A percentile compares a stretch with the other conserved stretches of the same genome.
phyloP scores from a whole-genome alignment of 768 basidiomycete genomes.

The Lactarius sanguifluus region DNA sequence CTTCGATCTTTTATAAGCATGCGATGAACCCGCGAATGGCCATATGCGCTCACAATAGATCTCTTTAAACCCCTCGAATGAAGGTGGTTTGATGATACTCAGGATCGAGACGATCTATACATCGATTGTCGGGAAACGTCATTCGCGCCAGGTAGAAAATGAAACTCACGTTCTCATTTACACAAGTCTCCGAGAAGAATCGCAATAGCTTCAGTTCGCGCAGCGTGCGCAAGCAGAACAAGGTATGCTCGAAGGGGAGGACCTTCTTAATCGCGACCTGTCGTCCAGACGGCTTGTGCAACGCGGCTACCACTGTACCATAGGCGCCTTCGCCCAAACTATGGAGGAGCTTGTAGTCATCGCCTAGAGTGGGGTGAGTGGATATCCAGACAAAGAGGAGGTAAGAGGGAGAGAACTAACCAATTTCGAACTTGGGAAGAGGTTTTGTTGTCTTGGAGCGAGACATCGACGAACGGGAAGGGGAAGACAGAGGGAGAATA shows the following conservation, averaged over 20 bases:
- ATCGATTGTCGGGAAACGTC: slow-evolving; percentile 7
- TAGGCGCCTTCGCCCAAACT: slow-evolving; percentile 85
- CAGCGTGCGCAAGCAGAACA: slow-evolving; percentile 87
- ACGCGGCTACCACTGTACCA: slow-evolving; percentile 86
- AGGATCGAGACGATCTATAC: slow-evolving; percentile 85
- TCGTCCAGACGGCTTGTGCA: slow-evolving; percentile 76
- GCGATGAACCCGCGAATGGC: not conserved
- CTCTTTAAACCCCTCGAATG: slow-evolving; percentile 77
- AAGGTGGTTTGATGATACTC: slow-evolving; percentile 83
- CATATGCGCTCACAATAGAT: slow-evolving; percentile 63
- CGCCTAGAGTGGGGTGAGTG: slow-evolving; percentile 44
- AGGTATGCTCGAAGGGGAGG: slow-evolving; percentile 89
- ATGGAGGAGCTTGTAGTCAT: slow-evolving; percentile 72
- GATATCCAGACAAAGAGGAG: not conserved
- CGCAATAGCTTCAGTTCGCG: slow-evolving; percentile 89
- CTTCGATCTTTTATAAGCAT: slow-evolving; percentile 38
- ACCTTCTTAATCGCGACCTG: slow-evolving; percentile 97
- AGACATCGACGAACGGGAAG: slow-evolving; percentile 13
- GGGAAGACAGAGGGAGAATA: slow-evolving; percentile 24
- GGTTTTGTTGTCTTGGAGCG: slow-evolving; percentile 54
- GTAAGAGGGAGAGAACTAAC: slow-evolving; percentile 40
- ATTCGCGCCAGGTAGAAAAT: slow-evolving; percentile 14
- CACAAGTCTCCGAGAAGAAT: slow-evolving; percentile 76
- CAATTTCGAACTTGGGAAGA: slow-evolving; percentile 72
- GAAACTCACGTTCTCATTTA: slow-evolving; percentile 71